Base-by-base conservation (phyloP, 441 rosid genomes). In the Pelargonium cotyledonis region DNA sequence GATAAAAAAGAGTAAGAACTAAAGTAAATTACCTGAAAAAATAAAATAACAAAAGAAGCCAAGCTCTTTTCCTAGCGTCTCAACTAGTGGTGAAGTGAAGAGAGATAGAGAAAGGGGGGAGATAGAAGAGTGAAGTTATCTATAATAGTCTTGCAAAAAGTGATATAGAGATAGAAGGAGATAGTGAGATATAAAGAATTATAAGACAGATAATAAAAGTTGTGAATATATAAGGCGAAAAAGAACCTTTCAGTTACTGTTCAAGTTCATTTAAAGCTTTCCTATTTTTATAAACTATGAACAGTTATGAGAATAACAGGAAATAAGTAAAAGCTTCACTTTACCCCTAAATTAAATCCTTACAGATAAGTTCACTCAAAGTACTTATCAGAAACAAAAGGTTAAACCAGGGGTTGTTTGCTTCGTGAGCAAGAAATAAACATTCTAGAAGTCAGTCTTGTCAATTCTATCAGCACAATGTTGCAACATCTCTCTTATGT, bases 91-190 rank as follows among this genome's bases (percentile, higher is more conserved):
- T 4, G 40, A 35, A 35, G 40, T 35, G 40, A 35, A 35, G 40
- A 35, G 7, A 35, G 40, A 35, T 35, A 57, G 63, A 57, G 31
- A 21, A 57, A 57, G 63, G 31, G 63, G 21, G 9, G 31, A 19
- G 40, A 57, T 19, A 8, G 63, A 57, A 57, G 63, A 55, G 63
- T 57, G 29, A 57, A 19, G 63, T 57, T 57, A 31, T 57, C 10
- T 57, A 5, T 9, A 14, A 26, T 21, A 31, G 64, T 60, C 64
- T 4, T 60, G 35, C 21, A 14, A 60, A 23, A 23, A 23, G 35
- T 60, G 38, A 8, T 3, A 9, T 10, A 43, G 47, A 10, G 47
- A 43, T 43, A 43, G 40, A 35, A 35, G 6, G 40, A 4, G 40
- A 35, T 35, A 35, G 40, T 35, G 40, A 35, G 40, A 35, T 35